Evolutionary conservation across 371 early-diverging fungal species (phyloP).

Genomic region (Mucor circinelloides): DNA sequence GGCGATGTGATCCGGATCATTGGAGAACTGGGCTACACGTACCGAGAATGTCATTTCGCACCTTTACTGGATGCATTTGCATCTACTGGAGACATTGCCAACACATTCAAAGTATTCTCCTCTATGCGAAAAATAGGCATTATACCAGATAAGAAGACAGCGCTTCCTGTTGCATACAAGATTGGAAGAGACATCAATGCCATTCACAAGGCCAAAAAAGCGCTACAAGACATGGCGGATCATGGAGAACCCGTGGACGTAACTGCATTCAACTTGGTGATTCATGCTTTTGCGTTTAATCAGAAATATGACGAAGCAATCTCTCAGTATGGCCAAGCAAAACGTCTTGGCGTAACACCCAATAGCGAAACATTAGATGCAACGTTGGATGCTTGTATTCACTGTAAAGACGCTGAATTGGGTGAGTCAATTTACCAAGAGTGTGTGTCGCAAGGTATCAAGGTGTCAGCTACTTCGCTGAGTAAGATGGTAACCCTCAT

Average conservation of each 20-base stretch:
- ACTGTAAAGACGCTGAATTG: slow-evolving; percentile 40
- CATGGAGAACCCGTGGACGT: slow-evolving; percentile 43
- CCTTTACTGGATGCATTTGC: slow-evolving; percentile 71
- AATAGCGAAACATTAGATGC: slow-evolving; percentile 62
- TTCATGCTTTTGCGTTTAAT: slow-evolving; percentile 35
- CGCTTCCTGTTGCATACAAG: slow-evolving; percentile 25
- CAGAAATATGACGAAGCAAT: slow-evolving; percentile 53
- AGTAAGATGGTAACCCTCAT: slow-evolving; percentile 61
- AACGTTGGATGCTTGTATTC: slow-evolving; percentile 61
- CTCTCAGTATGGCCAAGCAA: slow-evolving; percentile 36
- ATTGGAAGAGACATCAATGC: slow-evolving; percentile 33
- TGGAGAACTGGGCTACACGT: slow-evolving; percentile 43
- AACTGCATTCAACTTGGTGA: slow-evolving; percentile 40
- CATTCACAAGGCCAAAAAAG: slow-evolving; percentile 43
- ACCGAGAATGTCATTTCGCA: slow-evolving; percentile 62
- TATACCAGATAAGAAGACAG: slow-evolving; percentile 38
- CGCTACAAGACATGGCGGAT: slow-evolving; percentile 35
- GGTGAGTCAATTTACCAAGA: slow-evolving; percentile 54
- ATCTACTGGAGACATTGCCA: slow-evolving; percentile 46
- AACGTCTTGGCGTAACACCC: slow-evolving; percentile 39
- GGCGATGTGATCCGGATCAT: slow-evolving; percentile 54
- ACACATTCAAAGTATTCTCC: slow-evolving; percentile 58
- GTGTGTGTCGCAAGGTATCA: slow-evolving; percentile 34
- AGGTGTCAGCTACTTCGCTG: slow-evolving; percentile 50
- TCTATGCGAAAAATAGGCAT: slow-evolving; percentile 63